Evolutionary conservation across 1,139 yeast species (phyloP).

Genomic region (Candida tetrigidarum): DNA sequence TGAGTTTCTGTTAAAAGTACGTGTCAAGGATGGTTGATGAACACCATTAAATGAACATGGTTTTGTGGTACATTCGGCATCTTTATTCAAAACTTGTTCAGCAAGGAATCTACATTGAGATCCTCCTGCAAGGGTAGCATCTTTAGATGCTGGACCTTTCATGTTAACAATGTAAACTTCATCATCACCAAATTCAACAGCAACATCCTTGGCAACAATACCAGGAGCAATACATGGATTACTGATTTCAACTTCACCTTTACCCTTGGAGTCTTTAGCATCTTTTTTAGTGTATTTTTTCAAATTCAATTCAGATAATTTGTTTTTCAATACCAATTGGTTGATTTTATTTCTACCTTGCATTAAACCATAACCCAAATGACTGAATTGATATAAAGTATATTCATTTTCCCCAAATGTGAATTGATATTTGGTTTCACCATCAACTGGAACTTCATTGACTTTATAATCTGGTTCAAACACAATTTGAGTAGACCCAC

Average conservation of each 20-base stretch:
- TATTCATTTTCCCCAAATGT: slow-evolving; percentile 82
- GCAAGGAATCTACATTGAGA: slow-evolving; percentile 86
- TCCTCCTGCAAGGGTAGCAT: slow-evolving; percentile 30
- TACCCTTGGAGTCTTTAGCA: slow-evolving; percentile 35
- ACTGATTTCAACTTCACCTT: slow-evolving; percentile 45
- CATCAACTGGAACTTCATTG: slow-evolving; percentile 65
- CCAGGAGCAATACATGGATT: slow-evolving; percentile 94
- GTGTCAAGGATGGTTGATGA: slow-evolving; percentile 89
- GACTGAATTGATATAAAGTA: slow-evolving; percentile 91
- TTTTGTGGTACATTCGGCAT: slow-evolving; percentile 65
- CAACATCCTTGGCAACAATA: slow-evolving; percentile 52
- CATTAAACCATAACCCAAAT: slow-evolving; percentile 94
- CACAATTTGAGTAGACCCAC: slow-evolving; percentile 98
- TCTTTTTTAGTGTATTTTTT: slow-evolving; percentile 34
- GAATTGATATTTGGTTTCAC: slow-evolving; percentile 85
- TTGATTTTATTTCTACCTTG: slow-evolving; percentile 89
- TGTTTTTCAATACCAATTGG: slow-evolving; percentile 54
- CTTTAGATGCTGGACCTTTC: slow-evolving; percentile 59
- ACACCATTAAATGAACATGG: slow-evolving; percentile 98
- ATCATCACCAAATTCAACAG: slow-evolving; percentile 55
- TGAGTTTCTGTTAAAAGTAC: slow-evolving; percentile 66
- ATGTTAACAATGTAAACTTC: slow-evolving; percentile 67
- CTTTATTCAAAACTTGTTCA: slow-evolving; percentile 83
- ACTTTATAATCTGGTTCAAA: slow-evolving; percentile 81
- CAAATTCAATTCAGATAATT: slow-evolving; percentile 31